Percentiles rank a stretch among this genome's conserved stretches.
phyloP scores from a whole-genome alignment of 2,329 filamentous ascomycete genomes.

The Magnaporthiopsis rhizophila region DNA sequence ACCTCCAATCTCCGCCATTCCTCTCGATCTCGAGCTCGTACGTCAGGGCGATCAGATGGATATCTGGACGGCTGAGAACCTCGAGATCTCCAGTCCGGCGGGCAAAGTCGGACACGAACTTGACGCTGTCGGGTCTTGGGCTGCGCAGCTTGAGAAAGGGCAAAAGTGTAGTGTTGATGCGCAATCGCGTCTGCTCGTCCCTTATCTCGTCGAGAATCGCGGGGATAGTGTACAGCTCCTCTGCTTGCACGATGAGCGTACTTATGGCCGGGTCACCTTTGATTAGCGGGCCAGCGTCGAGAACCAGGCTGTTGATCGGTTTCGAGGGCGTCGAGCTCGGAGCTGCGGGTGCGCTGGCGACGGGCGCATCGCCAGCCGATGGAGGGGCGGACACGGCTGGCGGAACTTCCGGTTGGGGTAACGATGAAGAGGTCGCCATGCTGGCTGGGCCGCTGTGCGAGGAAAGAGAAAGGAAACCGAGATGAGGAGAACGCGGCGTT shows the following conservation, averaged over 20 bases:
- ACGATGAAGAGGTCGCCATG: neutral
- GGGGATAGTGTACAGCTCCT: conserved; percentile 74
- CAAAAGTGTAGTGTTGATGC: conserved; percentile 75
- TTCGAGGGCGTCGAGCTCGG: conserved; percentile 33
- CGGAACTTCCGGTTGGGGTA: neutral
- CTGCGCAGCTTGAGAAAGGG: conserved; percentile 76
- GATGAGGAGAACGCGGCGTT: neutral
- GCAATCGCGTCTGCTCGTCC: conserved; percentile 69
- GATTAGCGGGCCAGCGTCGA: conserved; percentile 89
- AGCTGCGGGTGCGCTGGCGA: neutral
- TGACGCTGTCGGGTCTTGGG: conserved; percentile 69
- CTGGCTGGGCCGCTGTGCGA: neutral
- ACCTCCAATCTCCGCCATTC: conserved; percentile 80
- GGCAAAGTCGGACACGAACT: conserved; percentile 76
- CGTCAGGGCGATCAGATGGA: conserved; percentile 80
- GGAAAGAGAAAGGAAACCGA: neutral
- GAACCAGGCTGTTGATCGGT: conserved; percentile 71
- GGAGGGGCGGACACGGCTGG: neutral
- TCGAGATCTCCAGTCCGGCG: conserved; percentile 81
- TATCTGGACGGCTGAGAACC: conserved; percentile 81
- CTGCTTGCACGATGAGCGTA: conserved; percentile 68
- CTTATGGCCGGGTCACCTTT: conserved; percentile 85
- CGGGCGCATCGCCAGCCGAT: neutral
- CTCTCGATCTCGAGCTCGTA: conserved; percentile 93
- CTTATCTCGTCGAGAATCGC: conserved; percentile 82